These are phyloP conservation scores for Schoenoplectus tabernaemontani DNA, from an alignment of 202 grass and related monocot genomes.

Conservation along the genomic window DNA sequence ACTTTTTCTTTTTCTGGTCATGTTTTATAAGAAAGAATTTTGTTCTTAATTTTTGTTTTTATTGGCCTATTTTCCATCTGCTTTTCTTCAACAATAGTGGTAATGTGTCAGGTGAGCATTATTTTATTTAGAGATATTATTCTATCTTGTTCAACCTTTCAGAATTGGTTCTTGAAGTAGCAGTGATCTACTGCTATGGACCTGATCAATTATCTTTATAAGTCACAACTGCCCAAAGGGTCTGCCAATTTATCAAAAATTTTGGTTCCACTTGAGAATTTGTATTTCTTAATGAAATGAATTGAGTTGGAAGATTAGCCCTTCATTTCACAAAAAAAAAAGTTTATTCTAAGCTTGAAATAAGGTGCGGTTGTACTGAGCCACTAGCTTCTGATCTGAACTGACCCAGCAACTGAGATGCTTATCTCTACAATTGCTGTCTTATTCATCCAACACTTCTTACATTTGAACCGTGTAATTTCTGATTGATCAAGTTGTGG, in stretches of 20 bases:
- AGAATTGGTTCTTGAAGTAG: neutral
- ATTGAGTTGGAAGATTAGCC: neutral
- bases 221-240: neutral
- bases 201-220: neutral
- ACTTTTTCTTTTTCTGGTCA: neutral
- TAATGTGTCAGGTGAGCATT: neutral
- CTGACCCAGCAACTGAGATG: neutral
- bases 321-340: neutral
- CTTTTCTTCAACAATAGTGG: neutral
- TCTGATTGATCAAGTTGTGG: neutral
- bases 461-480: neutral
- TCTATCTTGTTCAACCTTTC: neutral
- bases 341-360: no score
- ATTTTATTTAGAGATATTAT: neutral
- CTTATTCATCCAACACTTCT: neutral
- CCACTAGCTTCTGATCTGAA: neutral
- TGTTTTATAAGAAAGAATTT: neutral
- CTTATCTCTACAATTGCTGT: neutral
- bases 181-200: neutral
- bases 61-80: neutral
- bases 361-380: no score
- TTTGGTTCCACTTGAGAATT: neutral
- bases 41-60: no score
- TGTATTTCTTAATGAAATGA: neutral
- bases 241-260: neutral